These are phyloP conservation scores for Corynascus novoguineensis DNA, from an alignment of 495 filamentous ascomycete species.

Conservation along the genomic window DNA sequence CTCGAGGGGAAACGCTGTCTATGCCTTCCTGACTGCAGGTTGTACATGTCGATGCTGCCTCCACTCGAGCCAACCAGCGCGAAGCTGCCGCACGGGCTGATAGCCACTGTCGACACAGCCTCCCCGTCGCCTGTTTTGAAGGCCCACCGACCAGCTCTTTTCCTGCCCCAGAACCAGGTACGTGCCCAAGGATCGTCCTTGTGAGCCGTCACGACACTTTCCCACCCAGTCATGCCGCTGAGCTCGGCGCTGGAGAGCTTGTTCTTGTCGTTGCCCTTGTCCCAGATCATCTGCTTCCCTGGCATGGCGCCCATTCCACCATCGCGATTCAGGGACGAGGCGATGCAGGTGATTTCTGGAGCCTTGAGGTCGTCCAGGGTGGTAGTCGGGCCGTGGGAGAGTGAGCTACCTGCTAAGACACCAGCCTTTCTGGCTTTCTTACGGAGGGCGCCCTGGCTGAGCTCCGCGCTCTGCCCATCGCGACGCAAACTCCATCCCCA, in stretches of 20 bases:
- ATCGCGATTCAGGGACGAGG: conserved; percentile 85
- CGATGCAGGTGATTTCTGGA: conserved; percentile 81
- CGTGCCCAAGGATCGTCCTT: conserved; percentile 74
- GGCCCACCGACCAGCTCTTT: conserved; percentile 85
- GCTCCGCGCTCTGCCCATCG: conserved; percentile 87
- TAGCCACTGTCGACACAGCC: conserved; percentile 78
- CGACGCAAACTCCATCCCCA: conserved; percentile 94
- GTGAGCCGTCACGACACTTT: conserved; percentile 94
- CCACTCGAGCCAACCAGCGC: conserved; percentile 79
- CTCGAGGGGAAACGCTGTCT: conserved; percentile 78
- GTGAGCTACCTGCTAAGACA: conserved; percentile 47
- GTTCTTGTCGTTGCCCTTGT: conserved; percentile 56
- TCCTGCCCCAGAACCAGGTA: conserved; percentile 97
- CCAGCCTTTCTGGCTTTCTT: conserved; percentile 81
- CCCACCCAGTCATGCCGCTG: conserved; percentile 81
- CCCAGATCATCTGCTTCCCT: conserved; percentile 67
- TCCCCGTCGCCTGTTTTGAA: conserved; percentile 81
- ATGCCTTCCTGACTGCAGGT: conserved; percentile 86
- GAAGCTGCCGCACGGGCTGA: conserved; percentile 90
- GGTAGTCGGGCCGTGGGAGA: conserved; percentile 48
- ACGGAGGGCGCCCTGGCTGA: conserved; percentile 80
- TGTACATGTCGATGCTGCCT: conserved; percentile 87
- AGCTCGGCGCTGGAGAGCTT: conserved; percentile 53
- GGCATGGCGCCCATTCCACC: conserved; percentile 78
- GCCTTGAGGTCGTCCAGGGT: conserved; percentile 75